Conservation (phyloP, 2,329 filamentous ascomycete species). For the Bipolaris bicolor region DNA sequence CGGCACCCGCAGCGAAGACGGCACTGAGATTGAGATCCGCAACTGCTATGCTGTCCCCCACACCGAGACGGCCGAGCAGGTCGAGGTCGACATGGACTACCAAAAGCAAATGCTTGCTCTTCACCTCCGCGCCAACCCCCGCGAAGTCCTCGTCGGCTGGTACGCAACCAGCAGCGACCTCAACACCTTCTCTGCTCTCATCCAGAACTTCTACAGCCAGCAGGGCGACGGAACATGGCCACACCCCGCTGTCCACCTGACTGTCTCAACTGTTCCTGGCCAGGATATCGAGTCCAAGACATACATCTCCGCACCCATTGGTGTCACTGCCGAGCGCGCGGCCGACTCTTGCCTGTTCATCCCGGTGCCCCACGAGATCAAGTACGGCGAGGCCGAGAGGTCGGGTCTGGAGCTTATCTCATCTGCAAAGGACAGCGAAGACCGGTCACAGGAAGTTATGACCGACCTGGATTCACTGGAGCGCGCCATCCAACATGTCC, state of each 20-base stretch:
- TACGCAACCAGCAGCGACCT: slow-evolving; percentile 97
- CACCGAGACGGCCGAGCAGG: slow-evolving; percentile 97
- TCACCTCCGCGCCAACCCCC: slow-evolving; percentile 90
- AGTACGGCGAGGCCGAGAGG: slow-evolving; percentile 81
- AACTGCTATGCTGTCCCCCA: slow-evolving; percentile 98
- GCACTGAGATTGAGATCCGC: slow-evolving; percentile 92
- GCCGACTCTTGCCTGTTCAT: slow-evolving; percentile 97
- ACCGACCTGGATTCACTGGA: slow-evolving; percentile 91
- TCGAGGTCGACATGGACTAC: slow-evolving; percentile 99
- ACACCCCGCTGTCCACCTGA: slow-evolving; percentile 96
- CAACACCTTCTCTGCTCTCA: slow-evolving; percentile 97
- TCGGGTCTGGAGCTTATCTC: slow-evolving; percentile 83
- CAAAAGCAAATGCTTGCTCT: slow-evolving; percentile 99
- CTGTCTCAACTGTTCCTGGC: slow-evolving; percentile 87
- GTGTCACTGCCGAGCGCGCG: slow-evolving; percentile 91
- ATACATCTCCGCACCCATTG: slow-evolving; percentile 95
- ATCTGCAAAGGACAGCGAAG: slow-evolving; percentile 78
- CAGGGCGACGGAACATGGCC: slow-evolving; percentile 97
- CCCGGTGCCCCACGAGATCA: slow-evolving; percentile 92
- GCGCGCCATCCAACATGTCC: slow-evolving; percentile 82
- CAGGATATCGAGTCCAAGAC: slow-evolving; percentile 87
- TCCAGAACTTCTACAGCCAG: slow-evolving; percentile 99
- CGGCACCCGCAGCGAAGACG: slow-evolving; percentile 92
- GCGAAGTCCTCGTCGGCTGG: slow-evolving; percentile 95
- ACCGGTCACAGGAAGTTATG: slow-evolving; percentile 73